These are phyloP conservation scores for Letharia lupina DNA, from an alignment of 495 filamentous ascomycete genomes.

Conservation along the genomic window DNA sequence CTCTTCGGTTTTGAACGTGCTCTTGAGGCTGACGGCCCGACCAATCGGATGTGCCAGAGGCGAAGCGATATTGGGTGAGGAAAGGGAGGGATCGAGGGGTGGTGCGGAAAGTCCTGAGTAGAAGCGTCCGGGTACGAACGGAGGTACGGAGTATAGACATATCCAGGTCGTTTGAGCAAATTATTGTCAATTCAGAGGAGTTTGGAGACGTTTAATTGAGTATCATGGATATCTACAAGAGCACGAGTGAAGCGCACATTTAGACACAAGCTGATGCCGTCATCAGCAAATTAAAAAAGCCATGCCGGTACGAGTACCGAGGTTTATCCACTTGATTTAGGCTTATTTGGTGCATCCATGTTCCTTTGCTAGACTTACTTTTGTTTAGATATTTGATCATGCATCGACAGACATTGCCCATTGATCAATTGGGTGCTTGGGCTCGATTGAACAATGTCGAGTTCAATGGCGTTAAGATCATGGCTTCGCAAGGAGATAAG, in stretches of 20 bases:
- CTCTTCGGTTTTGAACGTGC: slow-evolving; percentile 30
- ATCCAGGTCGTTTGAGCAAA: neutral
- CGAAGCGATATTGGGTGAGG: slow-evolving; percentile 7
- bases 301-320: slow-evolving; percentile 5
- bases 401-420: slow-evolving; percentile 46
- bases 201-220: slow-evolving; percentile 16
- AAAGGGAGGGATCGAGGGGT: slow-evolving; percentile 8
- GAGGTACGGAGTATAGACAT: slow-evolving; percentile 2
- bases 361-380: neutral
- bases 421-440: slow-evolving; percentile 55
- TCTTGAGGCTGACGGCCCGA: slow-evolving; percentile 33
- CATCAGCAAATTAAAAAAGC: neutral
- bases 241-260: neutral
- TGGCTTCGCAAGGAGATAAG: slow-evolving; percentile 37
- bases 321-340: slow-evolving; percentile 4
- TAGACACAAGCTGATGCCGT: slow-evolving; percentile 8
- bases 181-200: neutral
- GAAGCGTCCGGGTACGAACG: neutral
- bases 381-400: slow-evolving; percentile 32
- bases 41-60: slow-evolving; percentile 27
- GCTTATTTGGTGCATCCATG: no score
- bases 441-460: slow-evolving; percentile 51
- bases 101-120: slow-evolving; percentile 15
- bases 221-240: neutral
- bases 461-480: slow-evolving; percentile 46